These are phyloP conservation scores for Rhizopus stolonifer DNA, from an alignment of 371 early-diverging fungal species.

Conservation along the genomic window DNA sequence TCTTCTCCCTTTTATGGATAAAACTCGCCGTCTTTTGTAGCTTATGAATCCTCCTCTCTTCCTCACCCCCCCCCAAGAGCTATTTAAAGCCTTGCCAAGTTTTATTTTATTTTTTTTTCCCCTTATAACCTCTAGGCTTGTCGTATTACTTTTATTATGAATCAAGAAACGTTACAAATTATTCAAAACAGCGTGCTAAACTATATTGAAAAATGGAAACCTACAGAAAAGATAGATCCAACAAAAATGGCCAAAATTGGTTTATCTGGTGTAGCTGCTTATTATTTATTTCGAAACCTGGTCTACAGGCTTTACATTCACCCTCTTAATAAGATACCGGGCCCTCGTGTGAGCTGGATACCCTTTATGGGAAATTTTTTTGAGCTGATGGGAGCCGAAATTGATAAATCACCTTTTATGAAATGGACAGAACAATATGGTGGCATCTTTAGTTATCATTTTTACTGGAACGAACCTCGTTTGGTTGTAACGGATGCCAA, in stretches of 20 bases:
- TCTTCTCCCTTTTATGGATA: too few species aligned
- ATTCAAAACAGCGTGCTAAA: not conserved
- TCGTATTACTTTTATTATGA: not conserved
- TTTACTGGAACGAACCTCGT: constrained; percentile 43
- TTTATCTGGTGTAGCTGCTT: constrained; percentile 2
- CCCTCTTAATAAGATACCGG: constrained; percentile 51
- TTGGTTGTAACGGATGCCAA: constrained; percentile 51
- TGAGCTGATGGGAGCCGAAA: constrained; percentile 47
- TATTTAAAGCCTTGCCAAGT: too few species aligned
- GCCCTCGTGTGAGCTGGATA: constrained; percentile 47
- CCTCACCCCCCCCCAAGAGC: too few species aligned
- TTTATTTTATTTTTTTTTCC: too few species aligned
- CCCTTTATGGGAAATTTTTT: constrained; percentile 50
- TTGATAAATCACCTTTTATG: constrained; percentile 40
- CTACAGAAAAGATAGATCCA: not conserved
- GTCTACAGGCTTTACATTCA: constrained; percentile 44
- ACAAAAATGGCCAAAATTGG: not conserved
- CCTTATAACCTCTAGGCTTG: too few species aligned
- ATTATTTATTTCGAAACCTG: constrained; percentile 16
- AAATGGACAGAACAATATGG: constrained; percentile 55
- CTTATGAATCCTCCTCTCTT: too few species aligned
- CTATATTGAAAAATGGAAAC: not conserved
- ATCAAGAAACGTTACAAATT: not conserved
- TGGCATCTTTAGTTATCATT: constrained; percentile 45
- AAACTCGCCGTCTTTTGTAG: too few species aligned